These are phyloP conservation scores for Didymella sp. DNA, from an alignment of 2,329 filamentous ascomycete genomes.

Conservation along the genomic window DNA sequence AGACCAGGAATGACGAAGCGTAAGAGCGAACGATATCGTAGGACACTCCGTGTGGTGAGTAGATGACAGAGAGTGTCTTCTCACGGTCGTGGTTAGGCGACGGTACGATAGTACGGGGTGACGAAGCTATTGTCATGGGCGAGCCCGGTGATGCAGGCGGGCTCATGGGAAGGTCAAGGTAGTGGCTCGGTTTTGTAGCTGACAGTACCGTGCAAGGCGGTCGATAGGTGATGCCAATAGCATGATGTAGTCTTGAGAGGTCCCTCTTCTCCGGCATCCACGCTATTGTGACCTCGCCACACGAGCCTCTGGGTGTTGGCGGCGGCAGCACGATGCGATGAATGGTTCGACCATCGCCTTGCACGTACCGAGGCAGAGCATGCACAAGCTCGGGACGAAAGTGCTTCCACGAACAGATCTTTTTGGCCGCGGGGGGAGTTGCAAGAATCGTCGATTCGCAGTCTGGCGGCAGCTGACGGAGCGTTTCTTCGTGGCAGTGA, in stretches of 20 bases:
- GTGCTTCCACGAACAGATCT: conserved; percentile 72
- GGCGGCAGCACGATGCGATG: conserved; percentile 63
- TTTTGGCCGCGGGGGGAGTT: conserved; percentile 68
- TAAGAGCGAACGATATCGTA: conserved; percentile 64
- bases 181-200: conserved; percentile 37
- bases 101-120: conserved; percentile 43
- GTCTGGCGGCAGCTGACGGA: conserved; percentile 66
- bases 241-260: conserved; percentile 67
- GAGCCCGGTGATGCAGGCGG: conserved; percentile 46
- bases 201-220: conserved; percentile 58
- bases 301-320: conserved; percentile 58
- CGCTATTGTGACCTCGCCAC: conserved; percentile 74
- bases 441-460: conserved; percentile 69
- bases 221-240: conserved; percentile 75
- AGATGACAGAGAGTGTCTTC: conserved; percentile 66
- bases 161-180: conserved; percentile 49
- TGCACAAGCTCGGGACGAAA: conserved; percentile 62
- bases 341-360: conserved; percentile 50
- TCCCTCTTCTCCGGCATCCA: conserved; percentile 69
- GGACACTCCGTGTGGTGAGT: conserved; percentile 68
- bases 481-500: conserved; percentile 73
- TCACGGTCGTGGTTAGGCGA: conserved; percentile 46
- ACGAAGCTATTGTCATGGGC: conserved; percentile 43
- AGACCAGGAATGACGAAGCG: conserved; percentile 62
- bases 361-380: conserved; percentile 53